Conservation (phyloP, 176 grass and related monocot species). For the Rhynchospora tenuis region DNA sequence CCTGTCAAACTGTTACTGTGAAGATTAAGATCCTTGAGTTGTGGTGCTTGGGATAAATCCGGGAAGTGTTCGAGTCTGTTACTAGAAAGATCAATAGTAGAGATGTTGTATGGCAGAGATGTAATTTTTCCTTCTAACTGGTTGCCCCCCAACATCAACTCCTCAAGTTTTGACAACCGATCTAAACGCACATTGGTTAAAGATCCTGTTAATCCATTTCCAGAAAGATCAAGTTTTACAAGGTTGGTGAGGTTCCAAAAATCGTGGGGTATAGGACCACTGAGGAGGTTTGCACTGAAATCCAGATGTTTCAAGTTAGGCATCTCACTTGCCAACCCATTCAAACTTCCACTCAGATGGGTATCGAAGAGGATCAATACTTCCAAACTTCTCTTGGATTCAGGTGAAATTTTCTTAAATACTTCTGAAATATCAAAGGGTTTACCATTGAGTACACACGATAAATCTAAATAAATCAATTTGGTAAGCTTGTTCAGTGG, state of each 20-base stretch:
- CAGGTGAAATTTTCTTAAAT: neutral
- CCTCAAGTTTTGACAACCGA: neutral
- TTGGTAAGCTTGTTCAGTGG: slow-evolving; percentile 1
- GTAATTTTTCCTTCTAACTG: neutral
- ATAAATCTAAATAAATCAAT: neutral
- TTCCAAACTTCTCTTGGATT: neutral
- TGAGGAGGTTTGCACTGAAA: neutral
- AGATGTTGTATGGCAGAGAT: neutral
- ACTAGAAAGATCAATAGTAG: neutral
- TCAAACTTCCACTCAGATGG: neutral
- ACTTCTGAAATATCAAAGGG: neutral
- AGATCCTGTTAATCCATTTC: neutral
- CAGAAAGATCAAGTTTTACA: neutral
- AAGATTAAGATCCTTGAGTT: neutral
- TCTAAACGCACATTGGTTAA: neutral
- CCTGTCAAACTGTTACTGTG: slow-evolving; percentile 29
- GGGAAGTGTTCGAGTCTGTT: neutral
- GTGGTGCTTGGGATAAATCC: neutral
- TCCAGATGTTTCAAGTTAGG: neutral
- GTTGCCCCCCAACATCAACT: neutral
- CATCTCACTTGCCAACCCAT: neutral
- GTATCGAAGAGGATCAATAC: neutral
- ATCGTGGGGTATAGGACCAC: neutral
- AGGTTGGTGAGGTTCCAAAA: neutral
- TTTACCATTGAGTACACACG: neutral